Base-by-base conservation (phyloP, 139 green algal species). In the Auxenochlorella protothecoides region DNA sequence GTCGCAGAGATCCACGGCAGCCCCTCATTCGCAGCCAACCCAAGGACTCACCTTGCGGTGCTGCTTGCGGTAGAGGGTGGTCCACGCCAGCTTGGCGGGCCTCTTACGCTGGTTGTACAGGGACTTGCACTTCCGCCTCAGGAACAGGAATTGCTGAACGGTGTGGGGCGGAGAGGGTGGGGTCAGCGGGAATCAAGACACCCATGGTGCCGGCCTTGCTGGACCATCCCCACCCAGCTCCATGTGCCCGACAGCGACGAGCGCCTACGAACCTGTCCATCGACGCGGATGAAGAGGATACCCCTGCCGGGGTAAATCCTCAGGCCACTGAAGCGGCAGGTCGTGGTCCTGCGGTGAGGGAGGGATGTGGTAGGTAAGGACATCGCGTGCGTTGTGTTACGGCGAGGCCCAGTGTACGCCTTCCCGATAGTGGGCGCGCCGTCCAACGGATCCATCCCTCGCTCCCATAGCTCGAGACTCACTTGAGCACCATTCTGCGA, bases 31-130 rank as follows among this genome's bases (percentile, higher is more conserved):
- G 27, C 27, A 44, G 27, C 27, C 27, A 44, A 44, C 27, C 27
- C 27, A 44, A 44, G 27, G 27, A 44, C 27, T 44, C 27, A 87
- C 92, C 90, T 98, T 98, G 84, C 96, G 96, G 90, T 98, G 93
- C 80, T 86, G 78, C 88, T 97, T 98, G 61, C 92, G 85, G 89
- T 97, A 99, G 10, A 79, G 78, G 10, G 74, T 79, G 53, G 94
- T 98, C 95, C 95, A 99, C 59, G 89, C 89, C 63, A 99, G 85
- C 89, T 98, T 99, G 61, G 92, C 89, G n/a, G 95, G 90, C 60
- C 91, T 83, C 78, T 96, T 87, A 61, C 90, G 84, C 80, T 96
- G 90, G 83, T 93, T 83, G 85, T 90, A 97, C 78, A 97, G 79
- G 51, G 73, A 81, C 82, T 91, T 93, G 81, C 82, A 89, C 86